Evolutionary conservation across 495 filamentous ascomycete species (phyloP).

Genomic region (Penicillium alfredii): DNA sequence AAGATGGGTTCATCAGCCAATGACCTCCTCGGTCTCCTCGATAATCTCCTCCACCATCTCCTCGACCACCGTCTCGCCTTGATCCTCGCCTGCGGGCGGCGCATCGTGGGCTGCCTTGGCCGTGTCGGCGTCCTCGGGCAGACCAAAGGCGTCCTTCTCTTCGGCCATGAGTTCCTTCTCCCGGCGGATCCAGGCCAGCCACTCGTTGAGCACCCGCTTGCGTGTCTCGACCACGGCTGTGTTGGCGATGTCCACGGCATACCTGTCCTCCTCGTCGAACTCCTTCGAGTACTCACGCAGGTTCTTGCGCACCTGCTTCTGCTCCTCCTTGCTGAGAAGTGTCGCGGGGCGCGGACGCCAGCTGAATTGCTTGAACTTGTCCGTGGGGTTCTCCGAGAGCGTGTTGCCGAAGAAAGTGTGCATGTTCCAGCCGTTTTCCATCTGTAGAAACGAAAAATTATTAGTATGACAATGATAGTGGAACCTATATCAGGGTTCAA

Average conservation of each 20-base stretch:
- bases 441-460: too few species aligned
- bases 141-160: conserved; percentile 61
- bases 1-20: conserved; percentile 33
- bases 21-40: conserved; percentile 85
- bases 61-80: conserved; percentile 69
- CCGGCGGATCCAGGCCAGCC: conserved; percentile 74
- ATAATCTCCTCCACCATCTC: conserved; percentile 93
- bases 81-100: conserved; percentile 41
- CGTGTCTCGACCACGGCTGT: conserved; percentile 86
- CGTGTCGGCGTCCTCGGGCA: conserved; percentile 58
- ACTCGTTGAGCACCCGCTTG: conserved; percentile 79
- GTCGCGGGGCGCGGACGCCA: conserved; percentile 91
- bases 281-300: conserved; percentile 89
- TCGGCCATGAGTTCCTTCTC: conserved; percentile 67
- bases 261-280: conserved; percentile 92
- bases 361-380: conserved; percentile 94
- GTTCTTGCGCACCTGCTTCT: conserved; percentile 97
- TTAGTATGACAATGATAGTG: not conserved
- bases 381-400: conserved; percentile 85
- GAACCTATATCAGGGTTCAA: not conserved
- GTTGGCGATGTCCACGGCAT: conserved; percentile 86
- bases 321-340: conserved; percentile 86
- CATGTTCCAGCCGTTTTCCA: conserved; percentile 98
- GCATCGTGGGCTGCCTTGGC: conserved; percentile 48
- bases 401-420: conserved; percentile 92